Percentiles rank a stretch among this genome's conserved stretches.
These are phyloP conservation scores for Endothia cerciana DNA, from an alignment of 2,329 filamentous ascomycete genomes.

Conservation along the genomic window DNA sequence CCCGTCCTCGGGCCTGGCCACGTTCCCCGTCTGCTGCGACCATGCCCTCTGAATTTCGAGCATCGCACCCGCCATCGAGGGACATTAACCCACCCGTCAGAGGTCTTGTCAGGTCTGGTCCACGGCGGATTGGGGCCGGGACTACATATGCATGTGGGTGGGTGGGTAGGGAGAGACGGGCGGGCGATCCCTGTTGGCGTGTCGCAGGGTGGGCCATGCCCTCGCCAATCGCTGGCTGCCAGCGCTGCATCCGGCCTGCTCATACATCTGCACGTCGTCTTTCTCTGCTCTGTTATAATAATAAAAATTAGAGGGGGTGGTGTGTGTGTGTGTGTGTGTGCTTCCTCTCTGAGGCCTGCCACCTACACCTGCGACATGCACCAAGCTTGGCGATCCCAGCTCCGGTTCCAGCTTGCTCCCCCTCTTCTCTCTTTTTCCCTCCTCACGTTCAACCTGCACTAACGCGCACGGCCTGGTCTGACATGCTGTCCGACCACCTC, in stretches of 20 bases:
- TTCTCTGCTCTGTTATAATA: too few relatives aligned
- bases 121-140: too few relatives aligned
- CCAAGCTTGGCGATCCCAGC: conserved; percentile 14
- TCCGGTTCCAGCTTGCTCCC: conserved; percentile 16
- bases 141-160: background rate
- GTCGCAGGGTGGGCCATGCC: conserved; percentile 11
- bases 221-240: conserved; percentile 20
- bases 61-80: too few relatives aligned
- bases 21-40: too few relatives aligned
- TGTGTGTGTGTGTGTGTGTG: background rate
- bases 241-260: conserved; percentile 8
- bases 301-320: too few relatives aligned
- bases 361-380: conserved; percentile 12
- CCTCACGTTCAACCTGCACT: too few relatives aligned
- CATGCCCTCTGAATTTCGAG: too few relatives aligned
- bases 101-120: too few relatives aligned
- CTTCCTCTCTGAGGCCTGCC: background rate
- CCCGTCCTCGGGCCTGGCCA: too few relatives aligned
- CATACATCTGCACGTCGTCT: background rate
- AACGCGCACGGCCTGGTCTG: too few relatives aligned
- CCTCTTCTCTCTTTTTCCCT: conserved; percentile 4
- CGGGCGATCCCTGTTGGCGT: conserved; percentile 15
- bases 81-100: too few relatives aligned
- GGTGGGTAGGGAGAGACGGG: background rate
- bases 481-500: background rate